Evolutionary conservation across 2,329 filamentous ascomycete species (phyloP).

Genomic region (Xylariaceae sp.): DNA sequence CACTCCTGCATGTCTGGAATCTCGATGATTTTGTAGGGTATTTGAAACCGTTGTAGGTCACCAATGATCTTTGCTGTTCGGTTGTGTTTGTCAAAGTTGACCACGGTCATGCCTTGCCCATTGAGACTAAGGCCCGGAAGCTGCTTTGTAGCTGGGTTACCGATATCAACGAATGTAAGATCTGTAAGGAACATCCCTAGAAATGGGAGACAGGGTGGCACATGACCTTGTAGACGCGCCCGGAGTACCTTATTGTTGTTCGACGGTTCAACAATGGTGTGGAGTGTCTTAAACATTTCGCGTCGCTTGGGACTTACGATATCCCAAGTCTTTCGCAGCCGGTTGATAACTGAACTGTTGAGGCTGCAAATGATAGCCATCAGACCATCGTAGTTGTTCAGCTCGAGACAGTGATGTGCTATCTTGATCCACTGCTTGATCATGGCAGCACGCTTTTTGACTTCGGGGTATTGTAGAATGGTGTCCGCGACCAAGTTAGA

Average conservation of each 20-base stretch:
- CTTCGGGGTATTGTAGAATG: conserved; percentile 85
- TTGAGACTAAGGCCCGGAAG: conserved; percentile 63
- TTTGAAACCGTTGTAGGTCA: conserved; percentile 94
- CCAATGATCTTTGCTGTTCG: conserved; percentile 95
- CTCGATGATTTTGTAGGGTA: conserved; percentile 84
- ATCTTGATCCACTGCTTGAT: conserved; percentile 99
- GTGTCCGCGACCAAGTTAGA: conserved; percentile 93
- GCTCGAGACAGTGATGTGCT: conserved; percentile 81
- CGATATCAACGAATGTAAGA: conserved; percentile 92
- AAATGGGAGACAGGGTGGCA: conserved; percentile 93
- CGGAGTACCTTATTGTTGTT: conserved; percentile 91
- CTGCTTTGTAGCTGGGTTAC: conserved; percentile 85
- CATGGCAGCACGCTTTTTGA: conserved; percentile 85
- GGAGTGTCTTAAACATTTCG: conserved; percentile 76
- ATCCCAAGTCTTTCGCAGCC: conserved; percentile 92
- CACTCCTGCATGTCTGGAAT: conserved; percentile 91
- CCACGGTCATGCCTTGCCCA: conserved; percentile 76
- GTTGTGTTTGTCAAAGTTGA: conserved; percentile 98
- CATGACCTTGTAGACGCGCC: conserved; percentile 80
- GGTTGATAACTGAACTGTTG: conserved; percentile 88
- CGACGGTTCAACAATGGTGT: conserved; percentile 84
- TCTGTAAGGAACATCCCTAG: conserved; percentile 97
- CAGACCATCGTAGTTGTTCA: conserved; percentile 94
- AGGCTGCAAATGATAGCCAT: conserved; percentile 97
- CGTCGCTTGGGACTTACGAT: conserved; percentile 83